These are phyloP conservation scores for Cladophialophora carrionii DNA, from an alignment of 2,329 filamentous ascomycete genomes.

Conservation along the genomic window DNA sequence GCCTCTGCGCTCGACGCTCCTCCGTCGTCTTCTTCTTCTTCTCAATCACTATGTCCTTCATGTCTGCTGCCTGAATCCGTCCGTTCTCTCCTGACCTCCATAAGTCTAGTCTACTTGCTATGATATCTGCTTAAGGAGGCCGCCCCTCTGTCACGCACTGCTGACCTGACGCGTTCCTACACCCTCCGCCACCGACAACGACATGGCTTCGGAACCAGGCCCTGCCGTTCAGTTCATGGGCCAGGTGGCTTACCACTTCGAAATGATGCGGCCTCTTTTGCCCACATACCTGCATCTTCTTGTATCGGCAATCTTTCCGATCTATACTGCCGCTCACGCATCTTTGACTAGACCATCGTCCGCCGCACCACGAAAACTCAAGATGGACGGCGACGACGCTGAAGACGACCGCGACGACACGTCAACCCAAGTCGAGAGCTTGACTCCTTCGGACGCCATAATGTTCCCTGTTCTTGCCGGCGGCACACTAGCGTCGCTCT, in stretches of 20 bases:
- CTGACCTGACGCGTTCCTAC: neutral
- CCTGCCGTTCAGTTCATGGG: slow-evolving; percentile 32
- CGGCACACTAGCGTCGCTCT: slow-evolving; percentile 71
- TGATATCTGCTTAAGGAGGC: neutral
- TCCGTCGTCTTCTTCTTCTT: neutral
- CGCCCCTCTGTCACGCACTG: neutral
- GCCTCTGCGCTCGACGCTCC: slow-evolving; percentile 15
- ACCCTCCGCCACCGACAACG: neutral
- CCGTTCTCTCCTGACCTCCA: neutral
- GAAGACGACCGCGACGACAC: slow-evolving; percentile 61
- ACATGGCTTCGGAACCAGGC: slow-evolving; percentile 24
- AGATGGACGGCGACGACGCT: slow-evolving; percentile 50
- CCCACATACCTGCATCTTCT: slow-evolving; percentile 64
- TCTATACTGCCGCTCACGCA: slow-evolving; percentile 83
- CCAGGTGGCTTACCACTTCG: slow-evolving; percentile 33
- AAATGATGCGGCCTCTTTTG: slow-evolving; percentile 50
- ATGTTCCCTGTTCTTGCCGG: slow-evolving; percentile 81
- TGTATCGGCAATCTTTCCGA: slow-evolving; percentile 74
- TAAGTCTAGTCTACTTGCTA: neutral
- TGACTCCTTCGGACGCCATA: slow-evolving; percentile 78
- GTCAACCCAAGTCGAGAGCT: slow-evolving; percentile 63
- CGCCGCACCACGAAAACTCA: slow-evolving; percentile 60
- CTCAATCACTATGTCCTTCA: neutral
- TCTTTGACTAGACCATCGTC: slow-evolving; percentile 81
- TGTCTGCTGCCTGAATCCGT: neutral